Conservation (phyloP, 257 asterid genomes). For the Lycium barbarum region DNA sequence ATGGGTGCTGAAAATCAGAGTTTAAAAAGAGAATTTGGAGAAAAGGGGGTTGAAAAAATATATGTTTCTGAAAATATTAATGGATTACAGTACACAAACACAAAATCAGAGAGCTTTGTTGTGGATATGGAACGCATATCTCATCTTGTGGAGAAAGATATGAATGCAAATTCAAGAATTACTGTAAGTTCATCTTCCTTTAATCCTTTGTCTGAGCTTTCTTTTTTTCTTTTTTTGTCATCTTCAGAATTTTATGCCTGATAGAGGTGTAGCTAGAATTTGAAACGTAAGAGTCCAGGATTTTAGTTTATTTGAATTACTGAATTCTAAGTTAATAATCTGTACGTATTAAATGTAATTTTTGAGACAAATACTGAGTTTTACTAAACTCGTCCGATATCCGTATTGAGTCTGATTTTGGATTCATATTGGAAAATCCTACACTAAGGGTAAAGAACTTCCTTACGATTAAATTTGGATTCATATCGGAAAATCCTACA, state of each 20-base stretch:
- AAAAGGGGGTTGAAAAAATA: slow-evolving; percentile 5
- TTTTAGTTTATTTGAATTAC: too few relatives aligned
- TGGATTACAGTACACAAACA: not conserved
- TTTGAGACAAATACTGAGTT: too few relatives aligned
- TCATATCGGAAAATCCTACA: not conserved
- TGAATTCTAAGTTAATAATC: too few relatives aligned
- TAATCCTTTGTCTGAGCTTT: not conserved
- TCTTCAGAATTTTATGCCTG: not conserved
- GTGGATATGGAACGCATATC: slow-evolving; percentile 64
- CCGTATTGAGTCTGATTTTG: too few relatives aligned
- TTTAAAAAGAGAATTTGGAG: slow-evolving; percentile 43
- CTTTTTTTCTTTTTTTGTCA: not conserved
- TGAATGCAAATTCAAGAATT: slow-evolving; percentile 62
- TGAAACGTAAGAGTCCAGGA: too few relatives aligned
- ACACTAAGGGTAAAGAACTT: too few relatives aligned
- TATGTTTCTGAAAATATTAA: not conserved
- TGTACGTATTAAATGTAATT: too few relatives aligned
- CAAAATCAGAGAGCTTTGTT: slow-evolving; percentile 27
- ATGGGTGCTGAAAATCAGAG: slow-evolving; percentile 47
- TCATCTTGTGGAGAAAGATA: slow-evolving; percentile 57
- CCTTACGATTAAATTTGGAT: not conserved
- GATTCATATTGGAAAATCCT: too few relatives aligned
- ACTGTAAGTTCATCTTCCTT: slow-evolving; percentile 46
- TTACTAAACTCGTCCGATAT: too few relatives aligned
- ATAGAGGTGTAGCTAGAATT: not conserved